Base-by-base conservation (phyloP, 352 stramenopile genomes). In the Phytophthora parvispora region DNA sequence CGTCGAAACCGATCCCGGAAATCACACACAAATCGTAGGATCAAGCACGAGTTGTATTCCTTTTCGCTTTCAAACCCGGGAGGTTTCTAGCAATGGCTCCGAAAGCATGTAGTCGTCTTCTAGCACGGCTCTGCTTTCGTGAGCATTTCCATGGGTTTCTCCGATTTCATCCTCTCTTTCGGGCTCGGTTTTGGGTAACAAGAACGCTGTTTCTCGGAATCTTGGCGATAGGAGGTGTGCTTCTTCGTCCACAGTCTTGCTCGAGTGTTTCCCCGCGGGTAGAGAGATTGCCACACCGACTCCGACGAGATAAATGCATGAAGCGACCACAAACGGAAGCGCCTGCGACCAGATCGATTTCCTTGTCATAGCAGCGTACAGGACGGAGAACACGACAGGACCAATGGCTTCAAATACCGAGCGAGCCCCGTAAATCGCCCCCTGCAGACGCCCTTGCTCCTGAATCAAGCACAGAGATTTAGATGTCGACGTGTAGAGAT, bases 381-480 rank as follows among this genome's bases (percentile, higher is more conserved):
- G 58, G 22, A 60, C 77, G 3, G 82, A 77, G 57, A 86, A 95
- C 0, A 82, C 62, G 3, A 95, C 57, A 0, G 87, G 85, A 4
- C 82, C 87, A 0, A 70, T 60, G 5, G 87, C 85, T 72, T 90
- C 81, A 47, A 92, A 91, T 32, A 92, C 70, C 4, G 80, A 87
- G 4, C 87, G 78, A 12, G 75, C 84, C 22, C 77, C 83, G 54
- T 92, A 92, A 59, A 95, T 90, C 22, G 84, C 83, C 3, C 87
- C 85, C 63, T 95, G 87, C 0, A 95, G 69, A 8, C 83, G 84
- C 8, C 87, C 87, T 87, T 95, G 87, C 43, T 95, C 85, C 70
- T 90, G 51, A 3, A n/a, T 48, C 6, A 48, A 27, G 13, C n/a
- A n/a, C 7, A 38, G 9, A n/a, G 20, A 22, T 12, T 18, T 22